Evolutionary conservation across 1,284 basidiomycete genomes (phyloP), one percentile per base, ranked within the genome.

Genomic region (Marasmius fiardii): DNA sequence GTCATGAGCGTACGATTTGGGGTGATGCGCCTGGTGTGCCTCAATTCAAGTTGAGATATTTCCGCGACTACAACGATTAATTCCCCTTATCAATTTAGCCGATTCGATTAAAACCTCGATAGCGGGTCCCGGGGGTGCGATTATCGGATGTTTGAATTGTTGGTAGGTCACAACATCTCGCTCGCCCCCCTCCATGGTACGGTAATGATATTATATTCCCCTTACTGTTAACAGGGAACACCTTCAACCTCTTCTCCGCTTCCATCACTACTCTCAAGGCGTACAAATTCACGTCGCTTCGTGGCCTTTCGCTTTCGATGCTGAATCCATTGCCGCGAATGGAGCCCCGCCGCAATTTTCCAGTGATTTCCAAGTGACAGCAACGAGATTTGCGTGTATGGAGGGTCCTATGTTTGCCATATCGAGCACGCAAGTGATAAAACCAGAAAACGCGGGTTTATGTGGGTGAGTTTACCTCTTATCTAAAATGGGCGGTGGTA

Each of bases 401-500:
- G 62, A 63, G 41, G 62, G 62, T 6, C 62, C 61, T 31, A 61
- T 57, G 53, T 61, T 61, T 33, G 62, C 60, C 4, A 58, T 63
- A 18, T 56, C 57, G 14, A 59, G 60, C 54, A 61, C 60, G 7
- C 56, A 58, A 31, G 43, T 62, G 2, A 35, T 60, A 16, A 57
- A 37, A 20, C 45, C 34, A 3, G 41, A 61, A 26, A 61, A 61
- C 51, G 53, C 53, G 23, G 62, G 55, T 35, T 39, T 57, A 4
- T 60, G 53, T 28, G 52, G 60, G 62, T 61, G 18, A 8, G 58
- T 55, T 18, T 12, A 11, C 26, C 8, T 5, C 18, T 41, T 41
- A 7, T 31, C 26, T 14, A 34, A 39, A 6, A 12, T 10, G 26
- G 28, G n/a, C 14, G 31, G 16, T 20, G n/a, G n/a, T n/a, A n/a